These are phyloP conservation scores for Laetiporus sulphureus DNA, from an alignment of 1,284 basidiomycete species.

Conservation along the genomic window DNA sequence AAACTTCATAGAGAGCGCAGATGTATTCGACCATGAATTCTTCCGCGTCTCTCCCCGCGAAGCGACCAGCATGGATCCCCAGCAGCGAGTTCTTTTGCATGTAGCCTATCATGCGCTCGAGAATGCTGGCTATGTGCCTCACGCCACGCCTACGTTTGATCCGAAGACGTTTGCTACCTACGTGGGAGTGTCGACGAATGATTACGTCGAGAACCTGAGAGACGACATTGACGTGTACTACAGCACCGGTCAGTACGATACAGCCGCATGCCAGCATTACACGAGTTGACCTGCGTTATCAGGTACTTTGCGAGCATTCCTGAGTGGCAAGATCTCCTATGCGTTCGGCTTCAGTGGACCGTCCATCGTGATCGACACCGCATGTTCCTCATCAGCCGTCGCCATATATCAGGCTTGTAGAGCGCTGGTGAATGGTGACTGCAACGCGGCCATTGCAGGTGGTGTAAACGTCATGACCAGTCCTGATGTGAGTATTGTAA, in stretches of 20 bases:
- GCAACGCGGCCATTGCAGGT: constrained; percentile 60
- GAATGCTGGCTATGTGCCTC: constrained; percentile 60
- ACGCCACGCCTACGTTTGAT: constrained; percentile 42
- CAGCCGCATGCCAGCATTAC: not conserved
- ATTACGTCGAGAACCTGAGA: constrained; percentile 60
- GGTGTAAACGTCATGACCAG: constrained; percentile 69
- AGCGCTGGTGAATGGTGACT: constrained; percentile 55
- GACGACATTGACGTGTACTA: constrained; percentile 64
- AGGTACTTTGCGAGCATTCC: constrained; percentile 64
- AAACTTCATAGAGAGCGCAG: constrained; percentile 54
- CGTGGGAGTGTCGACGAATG: constrained; percentile 60
- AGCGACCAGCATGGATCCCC: constrained; percentile 68
- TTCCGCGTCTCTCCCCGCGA: constrained; percentile 70
- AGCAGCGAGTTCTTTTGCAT: constrained; percentile 62
- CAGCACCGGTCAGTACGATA: constrained; percentile 47
- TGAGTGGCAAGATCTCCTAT: constrained; percentile 66
- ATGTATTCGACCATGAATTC: constrained; percentile 61
- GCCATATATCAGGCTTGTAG: constrained; percentile 65
- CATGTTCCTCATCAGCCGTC: constrained; percentile 63
- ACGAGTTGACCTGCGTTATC: not conserved
- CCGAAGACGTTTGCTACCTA: constrained; percentile 56
- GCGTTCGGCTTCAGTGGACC: constrained; percentile 62
- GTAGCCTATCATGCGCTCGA: constrained; percentile 63
- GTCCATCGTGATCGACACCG: constrained; percentile 64
- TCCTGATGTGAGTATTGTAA: constrained; percentile 48